These are phyloP conservation scores for Xylaria sp. DNA, from an alignment of 2,329 filamentous ascomycete species.

Conservation along the genomic window DNA sequence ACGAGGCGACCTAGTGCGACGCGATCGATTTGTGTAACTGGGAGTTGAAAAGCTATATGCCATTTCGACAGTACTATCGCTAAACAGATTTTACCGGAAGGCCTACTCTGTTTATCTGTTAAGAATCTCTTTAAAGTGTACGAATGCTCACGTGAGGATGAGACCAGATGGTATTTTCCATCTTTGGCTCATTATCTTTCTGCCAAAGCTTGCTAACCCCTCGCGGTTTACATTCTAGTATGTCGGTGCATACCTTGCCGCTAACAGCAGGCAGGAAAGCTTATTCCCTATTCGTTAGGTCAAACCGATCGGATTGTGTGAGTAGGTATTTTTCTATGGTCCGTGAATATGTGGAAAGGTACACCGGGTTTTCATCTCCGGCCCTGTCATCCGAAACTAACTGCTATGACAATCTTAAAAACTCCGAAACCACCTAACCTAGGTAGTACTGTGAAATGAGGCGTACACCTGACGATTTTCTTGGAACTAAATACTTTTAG, in stretches of 20 bases:
- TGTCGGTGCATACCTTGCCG: background rate
- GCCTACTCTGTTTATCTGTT: background rate
- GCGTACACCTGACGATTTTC: background rate
- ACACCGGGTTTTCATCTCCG: slow-evolving; percentile 6
- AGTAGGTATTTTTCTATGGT: background rate
- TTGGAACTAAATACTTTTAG: background rate
- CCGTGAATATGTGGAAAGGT: background rate
- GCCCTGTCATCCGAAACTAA: background rate
- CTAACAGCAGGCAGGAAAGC: background rate
- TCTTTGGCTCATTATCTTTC: background rate
- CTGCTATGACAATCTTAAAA: background rate
- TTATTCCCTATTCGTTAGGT: background rate
- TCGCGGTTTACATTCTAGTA: background rate
- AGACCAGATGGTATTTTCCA: background rate
- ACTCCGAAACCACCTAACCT: background rate
- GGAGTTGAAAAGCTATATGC: background rate
- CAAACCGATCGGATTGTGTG: background rate
- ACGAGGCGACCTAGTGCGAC: background rate
- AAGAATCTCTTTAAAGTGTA: background rate
- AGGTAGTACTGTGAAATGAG: background rate
- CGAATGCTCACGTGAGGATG: background rate
- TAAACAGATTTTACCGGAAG: background rate
- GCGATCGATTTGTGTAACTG: background rate
- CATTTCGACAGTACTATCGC: background rate
- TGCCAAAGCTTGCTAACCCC: background rate